A percentile compares a stretch with the other conserved stretches of the same genome.
Conservation (phyloP, 1,139 yeast species). For the Yamadazyma blattariae region DNA sequence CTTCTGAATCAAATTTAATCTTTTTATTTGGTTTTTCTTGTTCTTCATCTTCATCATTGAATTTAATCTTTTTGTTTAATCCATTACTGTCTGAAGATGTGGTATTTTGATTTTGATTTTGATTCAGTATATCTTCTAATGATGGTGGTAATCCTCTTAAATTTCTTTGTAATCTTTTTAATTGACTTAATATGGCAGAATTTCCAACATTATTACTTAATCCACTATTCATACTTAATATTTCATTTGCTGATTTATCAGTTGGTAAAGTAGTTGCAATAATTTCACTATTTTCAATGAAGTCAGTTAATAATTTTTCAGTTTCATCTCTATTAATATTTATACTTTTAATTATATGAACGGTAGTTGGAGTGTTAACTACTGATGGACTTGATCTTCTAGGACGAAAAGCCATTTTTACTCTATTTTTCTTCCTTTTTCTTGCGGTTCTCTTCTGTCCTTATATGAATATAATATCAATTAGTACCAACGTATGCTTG, state of each 20-base stretch:
- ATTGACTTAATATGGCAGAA: constrained; percentile 51
- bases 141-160: constrained; percentile 70
- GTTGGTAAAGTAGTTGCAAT: constrained; percentile 20
- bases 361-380: constrained; percentile 48
- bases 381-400: constrained; percentile 44
- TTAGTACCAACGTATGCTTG: too few species aligned
- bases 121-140: constrained; percentile 5
- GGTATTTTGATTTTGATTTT: neutral
- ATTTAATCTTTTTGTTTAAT: constrained; percentile 25
- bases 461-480: too few species aligned
- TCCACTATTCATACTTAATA: constrained; percentile 15
- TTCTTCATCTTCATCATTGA: constrained; percentile 22
- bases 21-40: constrained; percentile 15
- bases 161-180: constrained; percentile 66
- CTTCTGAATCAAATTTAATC: constrained; percentile 15
- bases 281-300: constrained; percentile 40
- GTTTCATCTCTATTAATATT: constrained; percentile 39
- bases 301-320: constrained; percentile 43
- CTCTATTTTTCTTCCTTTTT: too few species aligned
- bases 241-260: constrained; percentile 7
- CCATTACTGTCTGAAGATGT: neutral
- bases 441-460: too few species aligned
- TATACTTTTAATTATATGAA: constrained; percentile 29
- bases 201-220: constrained; percentile 23
- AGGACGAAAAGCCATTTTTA: constrained; percentile 24